phyloP scores from a whole-genome alignment of 1,284 basidiomycete genomes.

The Puccinia polysora region DNA sequence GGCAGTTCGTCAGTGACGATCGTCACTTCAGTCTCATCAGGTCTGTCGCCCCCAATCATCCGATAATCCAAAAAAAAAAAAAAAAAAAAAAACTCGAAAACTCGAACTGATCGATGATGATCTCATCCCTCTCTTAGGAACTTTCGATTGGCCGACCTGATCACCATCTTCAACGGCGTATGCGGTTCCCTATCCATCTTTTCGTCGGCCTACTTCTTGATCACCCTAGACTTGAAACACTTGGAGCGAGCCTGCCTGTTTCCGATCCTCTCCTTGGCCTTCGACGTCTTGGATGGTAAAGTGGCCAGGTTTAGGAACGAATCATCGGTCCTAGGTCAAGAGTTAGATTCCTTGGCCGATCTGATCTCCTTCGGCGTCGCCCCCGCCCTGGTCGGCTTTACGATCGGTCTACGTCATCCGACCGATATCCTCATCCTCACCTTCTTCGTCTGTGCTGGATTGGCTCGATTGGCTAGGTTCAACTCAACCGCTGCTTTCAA shows the following conservation, averaged over 20 bases:
- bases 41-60: conserved; percentile 55
- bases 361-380: conserved; percentile 96
- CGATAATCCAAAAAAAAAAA: neutral
- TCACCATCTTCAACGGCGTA: conserved; percentile 99
- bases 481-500: conserved; percentile 95
- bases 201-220: conserved; percentile 79
- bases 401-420: conserved; percentile 79
- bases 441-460: conserved; percentile 87
- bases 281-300: conserved; percentile 96
- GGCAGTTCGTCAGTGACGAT: conserved; percentile 78
- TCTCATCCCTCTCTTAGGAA: conserved; percentile 62
- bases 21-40: conserved; percentile 93
- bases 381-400: conserved; percentile 85
- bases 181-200: conserved; percentile 95
- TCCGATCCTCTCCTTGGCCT: conserved; percentile 91
- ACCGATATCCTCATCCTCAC: conserved; percentile 83
- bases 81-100: neutral
- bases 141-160: conserved; percentile 93
- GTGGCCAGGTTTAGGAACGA: conserved; percentile 95
- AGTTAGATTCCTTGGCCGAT: conserved; percentile 94
- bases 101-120: neutral
- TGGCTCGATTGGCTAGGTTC: conserved; percentile 93
- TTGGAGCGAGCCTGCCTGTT: conserved; percentile 80
- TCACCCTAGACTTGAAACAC: conserved; percentile 72
- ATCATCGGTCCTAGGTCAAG: conserved; percentile 94